Evolutionary conservation across 2,329 filamentous ascomycete species (phyloP).

Genomic region (Dothideomycetes sp.): DNA sequence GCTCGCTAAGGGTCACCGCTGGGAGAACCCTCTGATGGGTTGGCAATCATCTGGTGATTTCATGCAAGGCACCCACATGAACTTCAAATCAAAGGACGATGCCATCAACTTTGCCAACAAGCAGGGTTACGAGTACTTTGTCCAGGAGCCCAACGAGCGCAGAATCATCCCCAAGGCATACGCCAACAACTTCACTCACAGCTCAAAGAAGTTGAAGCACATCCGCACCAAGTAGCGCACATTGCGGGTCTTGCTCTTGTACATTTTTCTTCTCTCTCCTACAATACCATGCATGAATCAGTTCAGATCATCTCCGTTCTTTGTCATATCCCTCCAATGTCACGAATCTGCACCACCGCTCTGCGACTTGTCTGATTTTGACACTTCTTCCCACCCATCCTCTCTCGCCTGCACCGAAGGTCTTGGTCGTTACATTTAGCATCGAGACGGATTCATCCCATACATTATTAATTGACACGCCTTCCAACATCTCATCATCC

Average conservation of each 20-base stretch:
- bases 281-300: slow-evolving; percentile 12
- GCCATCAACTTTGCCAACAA: slow-evolving; percentile 94
- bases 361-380: slow-evolving; percentile 32
- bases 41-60: slow-evolving; percentile 94
- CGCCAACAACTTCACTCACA: slow-evolving; percentile 90
- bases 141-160: slow-evolving; percentile 89
- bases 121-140: slow-evolving; percentile 98
- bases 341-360: slow-evolving; percentile 35
- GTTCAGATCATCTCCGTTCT: background rate
- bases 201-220: slow-evolving; percentile 73
- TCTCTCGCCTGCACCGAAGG: slow-evolving; percentile 29
- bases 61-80: slow-evolving; percentile 88
- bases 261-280: slow-evolving; percentile 8
- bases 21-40: slow-evolving; percentile 97
- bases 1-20: slow-evolving; percentile 81
- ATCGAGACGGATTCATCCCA: slow-evolving; percentile 41
- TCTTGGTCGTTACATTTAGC: slow-evolving; percentile 38
- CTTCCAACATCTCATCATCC: slow-evolving; percentile 7
- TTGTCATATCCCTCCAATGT: slow-evolving; percentile 2
- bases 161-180: slow-evolving; percentile 87
- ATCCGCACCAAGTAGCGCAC: slow-evolving; percentile 61
- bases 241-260: slow-evolving; percentile 6
- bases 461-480: slow-evolving; percentile 15
- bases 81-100: slow-evolving; percentile 89
- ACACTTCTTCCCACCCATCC: slow-evolving; percentile 43